Evolutionary conservation across 2,329 filamentous ascomycete species (phyloP).

Genomic region (Xylariaceae sp.): DNA sequence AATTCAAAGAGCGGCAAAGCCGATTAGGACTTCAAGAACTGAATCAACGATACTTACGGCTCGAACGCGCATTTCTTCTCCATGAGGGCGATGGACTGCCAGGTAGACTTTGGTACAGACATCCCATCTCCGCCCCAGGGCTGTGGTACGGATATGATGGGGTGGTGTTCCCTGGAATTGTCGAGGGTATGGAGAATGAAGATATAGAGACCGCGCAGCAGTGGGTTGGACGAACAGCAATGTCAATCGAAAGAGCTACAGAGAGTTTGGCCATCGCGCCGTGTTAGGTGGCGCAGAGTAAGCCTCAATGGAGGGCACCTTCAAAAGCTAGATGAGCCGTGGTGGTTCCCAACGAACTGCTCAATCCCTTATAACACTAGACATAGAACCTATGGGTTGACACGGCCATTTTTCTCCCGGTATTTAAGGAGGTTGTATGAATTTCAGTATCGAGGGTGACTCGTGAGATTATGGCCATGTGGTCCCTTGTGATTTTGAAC

Average conservation of each 20-base stretch:
- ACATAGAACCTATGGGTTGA: too few relatives aligned
- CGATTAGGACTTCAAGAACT: constrained; percentile 2
- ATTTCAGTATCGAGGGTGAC: too few relatives aligned
- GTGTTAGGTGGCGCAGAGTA: too few relatives aligned
- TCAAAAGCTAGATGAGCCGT: too few relatives aligned
- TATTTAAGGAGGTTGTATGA: too few relatives aligned
- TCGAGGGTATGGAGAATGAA: constrained; percentile 8
- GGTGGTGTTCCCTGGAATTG: constrained; percentile 8
- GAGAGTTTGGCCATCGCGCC: not conserved
- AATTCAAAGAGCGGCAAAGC: constrained; percentile 1
- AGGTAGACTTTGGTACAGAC: constrained; percentile 11
- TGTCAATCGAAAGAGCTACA: constrained; percentile 1
- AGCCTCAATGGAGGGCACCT: too few relatives aligned
- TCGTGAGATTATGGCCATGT: too few relatives aligned
- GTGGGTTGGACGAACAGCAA: constrained; percentile 3
- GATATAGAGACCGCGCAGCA: constrained; percentile 6
- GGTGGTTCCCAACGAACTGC: too few relatives aligned
- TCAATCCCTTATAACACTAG: too few relatives aligned
- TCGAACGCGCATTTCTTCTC: constrained; percentile 7
- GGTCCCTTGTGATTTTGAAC: too few relatives aligned
- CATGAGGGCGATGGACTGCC: constrained; percentile 2
- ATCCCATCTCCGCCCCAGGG: constrained; percentile 10
- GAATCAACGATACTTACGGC: constrained; percentile 5
- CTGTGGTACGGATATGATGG: constrained; percentile 9
- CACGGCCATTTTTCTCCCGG: too few relatives aligned